These are phyloP conservation scores for Caloboletus inedulis DNA, from an alignment of 1,284 basidiomycete genomes.

Conservation along the genomic window DNA sequence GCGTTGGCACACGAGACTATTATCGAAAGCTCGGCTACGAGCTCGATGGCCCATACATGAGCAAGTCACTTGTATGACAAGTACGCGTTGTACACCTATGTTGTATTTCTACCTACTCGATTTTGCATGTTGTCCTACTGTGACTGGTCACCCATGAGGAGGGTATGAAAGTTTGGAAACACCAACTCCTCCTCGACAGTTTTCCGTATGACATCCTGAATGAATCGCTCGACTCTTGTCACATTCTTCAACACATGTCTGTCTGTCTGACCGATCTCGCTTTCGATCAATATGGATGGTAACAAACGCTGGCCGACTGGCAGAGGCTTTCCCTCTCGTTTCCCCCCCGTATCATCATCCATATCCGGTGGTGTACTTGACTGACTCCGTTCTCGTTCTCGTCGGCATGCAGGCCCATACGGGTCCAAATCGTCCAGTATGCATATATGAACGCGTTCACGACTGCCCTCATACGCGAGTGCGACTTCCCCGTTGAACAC, in stretches of 20 bases:
- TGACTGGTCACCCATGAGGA: conserved; percentile 54
- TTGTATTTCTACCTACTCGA: conserved; percentile 13
- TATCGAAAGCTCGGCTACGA: conserved; percentile 92
- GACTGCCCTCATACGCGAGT: conserved; percentile 86
- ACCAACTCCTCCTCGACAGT: conserved; percentile 92
- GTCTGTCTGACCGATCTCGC: conserved; percentile 93
- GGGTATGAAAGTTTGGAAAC: conserved; percentile 90
- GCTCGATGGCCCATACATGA: conserved; percentile 97
- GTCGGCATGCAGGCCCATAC: conserved; percentile 60
- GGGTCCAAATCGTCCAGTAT: conserved; percentile 84
- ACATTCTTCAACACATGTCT: conserved; percentile 97
- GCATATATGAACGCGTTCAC: conserved; percentile 80
- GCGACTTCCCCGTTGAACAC: conserved; percentile 85
- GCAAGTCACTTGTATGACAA: conserved; percentile 61
- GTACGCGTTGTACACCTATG: conserved; percentile 9
- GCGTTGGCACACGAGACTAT: conserved; percentile 93
- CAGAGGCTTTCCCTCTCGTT: conserved; percentile 53
- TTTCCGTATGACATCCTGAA: conserved; percentile 92
- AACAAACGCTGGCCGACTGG: conserved; percentile 83
- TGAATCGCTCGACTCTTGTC: conserved; percentile 93
- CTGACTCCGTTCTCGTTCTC: conserved; percentile 33
- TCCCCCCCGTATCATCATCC: conserved; percentile 39
- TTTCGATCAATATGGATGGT: conserved; percentile 93
- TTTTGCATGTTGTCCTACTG: conserved; percentile 2
- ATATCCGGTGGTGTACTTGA: conserved; percentile 40